These are phyloP conservation scores for Macrocybe gigantea DNA, from an alignment of 768 basidiomycete genomes.

Conservation along the genomic window DNA sequence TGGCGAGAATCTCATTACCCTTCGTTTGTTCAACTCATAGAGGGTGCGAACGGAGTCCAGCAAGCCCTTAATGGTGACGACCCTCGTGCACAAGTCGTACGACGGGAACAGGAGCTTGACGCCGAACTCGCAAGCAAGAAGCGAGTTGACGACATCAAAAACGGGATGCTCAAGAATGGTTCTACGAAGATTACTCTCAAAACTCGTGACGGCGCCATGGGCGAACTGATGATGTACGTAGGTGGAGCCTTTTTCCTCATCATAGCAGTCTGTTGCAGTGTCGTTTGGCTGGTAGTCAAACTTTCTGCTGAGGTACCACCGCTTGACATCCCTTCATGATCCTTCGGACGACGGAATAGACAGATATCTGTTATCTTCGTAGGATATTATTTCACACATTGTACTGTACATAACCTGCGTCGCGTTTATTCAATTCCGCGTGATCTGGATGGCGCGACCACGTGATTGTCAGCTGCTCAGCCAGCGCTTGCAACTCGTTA, in stretches of 20 bases:
- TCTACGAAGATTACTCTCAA: neutral
- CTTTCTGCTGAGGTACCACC: slow-evolving; percentile 3
- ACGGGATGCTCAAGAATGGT: slow-evolving; percentile 4
- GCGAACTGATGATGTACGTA: slow-evolving; percentile 25
- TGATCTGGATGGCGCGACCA: neutral
- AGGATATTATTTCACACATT: no score
- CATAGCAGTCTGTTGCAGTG: slow-evolving; percentile 4
- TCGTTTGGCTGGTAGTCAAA: slow-evolving; percentile 10
- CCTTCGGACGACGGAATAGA: no score
- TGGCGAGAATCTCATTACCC: slow-evolving; percentile 95
- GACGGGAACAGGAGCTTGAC: slow-evolving; percentile 37
- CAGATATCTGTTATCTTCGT: no score
- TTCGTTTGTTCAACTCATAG: slow-evolving; percentile 61
- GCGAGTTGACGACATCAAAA: slow-evolving; percentile 21
- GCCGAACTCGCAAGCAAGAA: slow-evolving; percentile 24
- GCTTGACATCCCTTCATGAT: no score
- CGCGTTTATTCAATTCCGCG: no score
- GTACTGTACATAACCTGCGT: no score
- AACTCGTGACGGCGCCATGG: slow-evolving; percentile 9
- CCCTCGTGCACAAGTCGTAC: slow-evolving; percentile 48
- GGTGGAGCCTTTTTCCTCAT: slow-evolving; percentile 10
- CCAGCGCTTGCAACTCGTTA: neutral
- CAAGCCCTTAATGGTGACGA: slow-evolving; percentile 43
- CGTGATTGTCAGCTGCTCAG: neutral
- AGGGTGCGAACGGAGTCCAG: slow-evolving; percentile 11